phyloP scores from a whole-genome alignment of 306 rosid species.

The Sphenostylis stenocarpa region DNA sequence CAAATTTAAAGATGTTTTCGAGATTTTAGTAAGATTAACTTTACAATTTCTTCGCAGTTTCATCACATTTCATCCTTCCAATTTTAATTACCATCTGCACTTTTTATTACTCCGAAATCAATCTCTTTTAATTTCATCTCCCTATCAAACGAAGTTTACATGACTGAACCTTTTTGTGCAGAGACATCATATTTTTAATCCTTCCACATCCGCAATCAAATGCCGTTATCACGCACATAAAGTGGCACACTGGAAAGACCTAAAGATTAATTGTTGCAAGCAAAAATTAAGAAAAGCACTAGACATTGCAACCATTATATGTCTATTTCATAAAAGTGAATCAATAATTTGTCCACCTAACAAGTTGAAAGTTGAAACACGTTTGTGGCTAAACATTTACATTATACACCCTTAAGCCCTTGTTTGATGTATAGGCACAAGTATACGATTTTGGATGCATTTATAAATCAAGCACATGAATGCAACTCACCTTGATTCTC shows the following conservation, averaged over 20 bases:
- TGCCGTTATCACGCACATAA: constrained; percentile 52
- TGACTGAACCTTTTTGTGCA: constrained; percentile 20
- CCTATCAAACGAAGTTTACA: constrained; percentile 8
- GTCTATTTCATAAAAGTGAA: constrained; percentile 32
- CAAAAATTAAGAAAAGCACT: constrained; percentile 22
- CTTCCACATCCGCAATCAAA: constrained; percentile 47
- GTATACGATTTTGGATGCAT: constrained; percentile 4
- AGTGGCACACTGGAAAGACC: constrained; percentile 15
- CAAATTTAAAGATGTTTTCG: not conserved
- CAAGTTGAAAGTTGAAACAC: constrained; percentile 12
- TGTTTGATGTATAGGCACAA: not conserved
- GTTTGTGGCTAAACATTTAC: constrained; percentile 8
- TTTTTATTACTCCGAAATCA: not conserved
- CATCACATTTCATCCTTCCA: not conserved
- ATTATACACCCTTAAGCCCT: not conserved
- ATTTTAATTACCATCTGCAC: not conserved
- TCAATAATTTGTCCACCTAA: constrained; percentile 23
- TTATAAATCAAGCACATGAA: constrained; percentile 15
- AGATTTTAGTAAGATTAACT: not conserved
- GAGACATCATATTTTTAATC: not conserved
- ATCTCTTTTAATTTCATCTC: constrained; percentile 7
- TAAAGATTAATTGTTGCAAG: constrained; percentile 21
- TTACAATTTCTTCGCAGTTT: not conserved
- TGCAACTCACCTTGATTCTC: constrained; percentile 18
- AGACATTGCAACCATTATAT: constrained; percentile 3